These are phyloP conservation scores for Coffea eugenioides DNA, from an alignment of 257 asterid genomes.

Conservation along the genomic window DNA sequence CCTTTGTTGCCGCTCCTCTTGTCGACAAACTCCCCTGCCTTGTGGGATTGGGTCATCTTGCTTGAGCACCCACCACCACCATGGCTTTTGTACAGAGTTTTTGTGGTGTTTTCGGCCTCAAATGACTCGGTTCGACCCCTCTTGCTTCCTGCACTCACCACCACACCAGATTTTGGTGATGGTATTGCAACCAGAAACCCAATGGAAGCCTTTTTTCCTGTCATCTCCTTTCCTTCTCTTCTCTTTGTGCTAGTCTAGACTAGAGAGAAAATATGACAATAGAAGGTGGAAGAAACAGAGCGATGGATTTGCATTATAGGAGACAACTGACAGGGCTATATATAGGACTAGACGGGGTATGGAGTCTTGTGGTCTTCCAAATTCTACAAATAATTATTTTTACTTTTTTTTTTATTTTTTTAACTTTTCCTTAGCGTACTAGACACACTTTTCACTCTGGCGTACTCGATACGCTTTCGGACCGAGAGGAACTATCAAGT, in stretches of 20 bases:
- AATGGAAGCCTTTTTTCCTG: not conserved
- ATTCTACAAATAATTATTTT: not conserved
- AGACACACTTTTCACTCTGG: no score
- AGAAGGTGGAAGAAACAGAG: no score
- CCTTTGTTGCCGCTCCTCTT: not conserved
- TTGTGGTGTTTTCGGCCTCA: constrained; percentile 9
- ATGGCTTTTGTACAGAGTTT: not conserved
- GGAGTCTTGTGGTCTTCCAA: not conserved
- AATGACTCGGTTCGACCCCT: not conserved
- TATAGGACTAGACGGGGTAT: not conserved
- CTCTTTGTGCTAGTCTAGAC: no score
- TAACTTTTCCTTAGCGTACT: no score
- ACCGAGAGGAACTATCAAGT: no score
- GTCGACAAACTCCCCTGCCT: constrained; percentile 8
- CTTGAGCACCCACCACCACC: constrained; percentile 7
- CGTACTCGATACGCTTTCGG: no score
- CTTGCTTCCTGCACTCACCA: not conserved
- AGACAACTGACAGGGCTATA: not conserved
- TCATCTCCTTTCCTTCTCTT: not conserved
- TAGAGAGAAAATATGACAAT: no score
- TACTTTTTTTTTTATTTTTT: no score
- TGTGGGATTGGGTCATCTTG: not conserved
- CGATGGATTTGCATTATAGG: no score
- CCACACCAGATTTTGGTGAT: not conserved
- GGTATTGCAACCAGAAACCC: not conserved